phyloP scores from a whole-genome alignment of 768 basidiomycete genomes.

The Calocybe indica region DNA sequence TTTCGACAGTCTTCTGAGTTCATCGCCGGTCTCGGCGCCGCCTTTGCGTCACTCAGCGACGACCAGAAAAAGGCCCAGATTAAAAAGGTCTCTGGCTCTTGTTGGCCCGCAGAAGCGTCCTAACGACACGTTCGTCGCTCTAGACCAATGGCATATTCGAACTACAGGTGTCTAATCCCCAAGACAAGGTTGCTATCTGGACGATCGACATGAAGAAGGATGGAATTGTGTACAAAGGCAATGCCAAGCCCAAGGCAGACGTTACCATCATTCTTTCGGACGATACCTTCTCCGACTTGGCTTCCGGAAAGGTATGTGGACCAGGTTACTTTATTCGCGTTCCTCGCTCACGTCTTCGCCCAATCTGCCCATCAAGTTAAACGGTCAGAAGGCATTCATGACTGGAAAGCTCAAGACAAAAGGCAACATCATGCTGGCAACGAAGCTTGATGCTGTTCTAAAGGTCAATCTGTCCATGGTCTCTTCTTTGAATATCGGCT shows the following conservation, averaged over 20 bases:
- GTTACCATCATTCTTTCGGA: slow-evolving; percentile 78
- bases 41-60: slow-evolving; percentile 50
- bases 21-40: slow-evolving; percentile 43
- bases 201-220: slow-evolving; percentile 91
- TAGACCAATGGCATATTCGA: slow-evolving; percentile 89
- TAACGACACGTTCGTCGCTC: background rate
- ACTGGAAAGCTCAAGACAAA: slow-evolving; percentile 89
- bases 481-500: background rate
- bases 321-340: background rate
- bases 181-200: slow-evolving; percentile 72
- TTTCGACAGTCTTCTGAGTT: slow-evolving; percentile 57
- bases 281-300: slow-evolving; percentile 67
- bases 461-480: slow-evolving; percentile 43
- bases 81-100: slow-evolving; percentile 52
- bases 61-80: slow-evolving; percentile 62
- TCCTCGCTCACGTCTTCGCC: background rate
- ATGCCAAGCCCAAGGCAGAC: slow-evolving; percentile 68
- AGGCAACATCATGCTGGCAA: slow-evolving; percentile 92
- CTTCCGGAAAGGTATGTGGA: slow-evolving; percentile 57
- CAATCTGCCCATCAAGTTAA: slow-evolving; percentile 42
- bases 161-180: slow-evolving; percentile 68
- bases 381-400: slow-evolving; percentile 96
- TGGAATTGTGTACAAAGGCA: slow-evolving; percentile 71
- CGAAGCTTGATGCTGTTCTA: slow-evolving; percentile 80
- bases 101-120: background rate